Evolutionary conservation across 495 filamentous ascomycete species (phyloP).

Genomic region (Amphirosellinia nigrospora): DNA sequence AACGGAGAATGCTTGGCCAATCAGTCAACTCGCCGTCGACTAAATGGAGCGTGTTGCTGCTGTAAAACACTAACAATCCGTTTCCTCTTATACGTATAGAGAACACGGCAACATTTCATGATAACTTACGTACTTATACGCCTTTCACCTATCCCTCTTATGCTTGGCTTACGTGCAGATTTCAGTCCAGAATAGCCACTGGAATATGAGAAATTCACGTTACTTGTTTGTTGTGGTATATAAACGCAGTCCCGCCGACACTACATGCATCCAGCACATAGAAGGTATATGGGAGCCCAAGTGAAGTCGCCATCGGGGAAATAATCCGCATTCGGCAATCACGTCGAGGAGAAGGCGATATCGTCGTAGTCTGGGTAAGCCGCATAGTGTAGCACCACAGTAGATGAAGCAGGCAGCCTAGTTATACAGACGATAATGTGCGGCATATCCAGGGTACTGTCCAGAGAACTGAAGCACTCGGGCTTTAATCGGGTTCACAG

Average conservation of each 20-base stretch:
- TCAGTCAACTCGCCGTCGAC: neutral
- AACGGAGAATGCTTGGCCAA: neutral
- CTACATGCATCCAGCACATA: neutral
- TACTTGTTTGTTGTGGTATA: too few species aligned
- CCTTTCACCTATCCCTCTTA: neutral
- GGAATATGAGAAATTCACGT: neutral
- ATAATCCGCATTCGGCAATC: neutral
- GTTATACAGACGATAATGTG: neutral
- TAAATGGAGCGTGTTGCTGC: neutral
- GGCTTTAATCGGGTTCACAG: neutral
- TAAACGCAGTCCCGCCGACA: neutral
- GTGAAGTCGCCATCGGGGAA: neutral
- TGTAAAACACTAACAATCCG: slow-evolving; percentile 4
- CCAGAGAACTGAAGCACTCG: neutral
- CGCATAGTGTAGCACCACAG: neutral
- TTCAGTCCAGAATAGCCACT: neutral
- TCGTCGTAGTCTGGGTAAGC: neutral
- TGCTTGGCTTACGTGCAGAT: neutral
- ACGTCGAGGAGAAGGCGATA: neutral
- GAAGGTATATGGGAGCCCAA: neutral
- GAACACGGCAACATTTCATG: neutral
- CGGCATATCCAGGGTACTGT: too few species aligned
- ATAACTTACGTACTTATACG: neutral
- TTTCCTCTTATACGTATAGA: neutral
- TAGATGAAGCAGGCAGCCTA: neutral